Evolutionary conservation across 768 basidiomycete genomes (phyloP).

Genomic region (Russula compacta): DNA sequence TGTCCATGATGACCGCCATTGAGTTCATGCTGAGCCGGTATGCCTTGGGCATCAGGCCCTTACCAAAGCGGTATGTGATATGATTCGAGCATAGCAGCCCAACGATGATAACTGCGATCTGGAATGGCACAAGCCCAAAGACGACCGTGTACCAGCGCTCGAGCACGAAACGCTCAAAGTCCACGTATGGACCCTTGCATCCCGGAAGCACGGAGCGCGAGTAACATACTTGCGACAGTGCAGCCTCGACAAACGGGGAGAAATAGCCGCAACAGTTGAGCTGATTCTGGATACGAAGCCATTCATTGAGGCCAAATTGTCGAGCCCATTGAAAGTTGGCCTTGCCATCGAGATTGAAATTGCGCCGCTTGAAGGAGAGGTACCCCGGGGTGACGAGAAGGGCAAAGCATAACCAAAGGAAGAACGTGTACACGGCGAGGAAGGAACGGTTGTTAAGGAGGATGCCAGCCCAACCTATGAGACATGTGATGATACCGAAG

Average conservation of each 20-base stretch:
- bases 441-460: slow-evolving; percentile 78
- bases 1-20: slow-evolving; percentile 80
- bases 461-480: slow-evolving; percentile 73
- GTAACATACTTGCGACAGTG: slow-evolving; percentile 65
- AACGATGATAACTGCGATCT: slow-evolving; percentile 52
- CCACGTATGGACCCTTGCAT: slow-evolving; percentile 57
- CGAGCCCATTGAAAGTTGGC: slow-evolving; percentile 71
- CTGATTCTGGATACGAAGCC: slow-evolving; percentile 63
- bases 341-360: slow-evolving; percentile 78
- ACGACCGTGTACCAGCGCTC: slow-evolving; percentile 54
- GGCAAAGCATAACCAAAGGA: slow-evolving; percentile 66
- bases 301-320: slow-evolving; percentile 45
- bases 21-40: slow-evolving; percentile 65
- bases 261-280: slow-evolving; percentile 77
- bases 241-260: slow-evolving; percentile 72
- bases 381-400: slow-evolving; percentile 71
- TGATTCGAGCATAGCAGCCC: slow-evolving; percentile 72
- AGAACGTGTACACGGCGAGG: slow-evolving; percentile 62
- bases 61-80: slow-evolving; percentile 79
- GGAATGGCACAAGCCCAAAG: slow-evolving; percentile 61
- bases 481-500: slow-evolving; percentile 50
- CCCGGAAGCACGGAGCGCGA: slow-evolving; percentile 61
- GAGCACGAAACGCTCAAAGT: slow-evolving; percentile 47
- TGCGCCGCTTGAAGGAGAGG: slow-evolving; percentile 61
- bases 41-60: slow-evolving; percentile 81